Conservation (phyloP, 257 asterid genomes). For the Fraxinus quadrangulata region DNA sequence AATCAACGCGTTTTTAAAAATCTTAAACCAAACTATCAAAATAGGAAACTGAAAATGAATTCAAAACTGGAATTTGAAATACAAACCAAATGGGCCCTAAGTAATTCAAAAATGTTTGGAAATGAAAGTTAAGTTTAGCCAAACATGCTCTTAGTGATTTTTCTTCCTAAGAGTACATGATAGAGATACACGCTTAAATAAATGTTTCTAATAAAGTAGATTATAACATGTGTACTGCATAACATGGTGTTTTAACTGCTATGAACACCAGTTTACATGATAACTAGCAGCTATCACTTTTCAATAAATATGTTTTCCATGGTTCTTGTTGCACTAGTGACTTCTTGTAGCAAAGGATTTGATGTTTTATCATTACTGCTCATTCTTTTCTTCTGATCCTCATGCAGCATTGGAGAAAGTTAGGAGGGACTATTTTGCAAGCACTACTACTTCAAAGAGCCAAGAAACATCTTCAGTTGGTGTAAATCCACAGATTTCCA, state of each 20-base stretch:
- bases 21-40: too few relatives aligned
- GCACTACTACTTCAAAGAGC: conserved; percentile 58
- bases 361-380: conserved; percentile 18
- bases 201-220: conserved; percentile 13
- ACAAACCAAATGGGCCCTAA: too few relatives aligned
- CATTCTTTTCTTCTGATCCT: conserved; percentile 18
- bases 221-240: background rate
- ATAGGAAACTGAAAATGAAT: too few relatives aligned
- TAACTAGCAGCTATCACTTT: background rate
- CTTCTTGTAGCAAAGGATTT: background rate
- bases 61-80: too few relatives aligned
- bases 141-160: background rate
- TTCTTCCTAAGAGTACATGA: background rate
- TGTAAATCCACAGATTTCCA: conserved; percentile 62
- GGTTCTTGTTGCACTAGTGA: background rate
- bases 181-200: background rate
- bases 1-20: too few relatives aligned
- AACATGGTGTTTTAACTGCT: background rate
- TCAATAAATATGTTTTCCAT: background rate
- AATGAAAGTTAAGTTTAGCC: background rate
- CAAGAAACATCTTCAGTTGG: conserved; percentile 82
- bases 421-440: conserved; percentile 57
- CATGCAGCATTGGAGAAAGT: conserved; percentile 47
- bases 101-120: background rate
- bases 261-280: background rate